Percentiles rank a stretch among this genome's conserved stretches.
Conservation (phyloP, 2,329 filamentous ascomycete species). For the Fusarium foetens region DNA sequence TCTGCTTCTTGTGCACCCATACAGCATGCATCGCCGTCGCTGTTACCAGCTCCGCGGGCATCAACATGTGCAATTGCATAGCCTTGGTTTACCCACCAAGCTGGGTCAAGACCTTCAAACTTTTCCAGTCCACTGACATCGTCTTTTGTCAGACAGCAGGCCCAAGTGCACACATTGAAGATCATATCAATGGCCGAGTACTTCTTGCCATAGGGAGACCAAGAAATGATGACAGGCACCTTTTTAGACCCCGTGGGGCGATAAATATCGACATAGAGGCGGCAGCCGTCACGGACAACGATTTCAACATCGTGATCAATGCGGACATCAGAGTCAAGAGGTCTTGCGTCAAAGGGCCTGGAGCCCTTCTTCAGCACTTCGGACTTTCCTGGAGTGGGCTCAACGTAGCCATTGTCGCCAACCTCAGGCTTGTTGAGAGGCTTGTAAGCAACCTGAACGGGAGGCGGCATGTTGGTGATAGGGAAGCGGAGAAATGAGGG, state of each 20-base stretch:
- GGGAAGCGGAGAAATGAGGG: no score
- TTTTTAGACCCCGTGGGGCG: constrained; percentile 1
- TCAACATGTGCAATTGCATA: constrained; percentile 24
- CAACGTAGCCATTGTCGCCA: constrained; percentile 35
- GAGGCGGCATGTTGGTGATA: constrained; percentile 24
- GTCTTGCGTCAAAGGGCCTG: constrained; percentile 31
- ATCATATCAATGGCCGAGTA: constrained; percentile 36
- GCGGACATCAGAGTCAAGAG: constrained; percentile 35
- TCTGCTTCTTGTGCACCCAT: constrained; percentile 34
- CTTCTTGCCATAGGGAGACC: constrained; percentile 39
- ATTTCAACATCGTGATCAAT: constrained; percentile 41
- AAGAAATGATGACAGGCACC: constrained; percentile 31
- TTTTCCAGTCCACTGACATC: constrained; percentile 25
- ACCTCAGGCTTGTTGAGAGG: constrained; percentile 34
- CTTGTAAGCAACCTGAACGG: constrained; percentile 40
- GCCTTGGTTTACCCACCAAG: constrained; percentile 22
- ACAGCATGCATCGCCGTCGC: constrained; percentile 16
- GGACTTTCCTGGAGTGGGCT: constrained; percentile 29
- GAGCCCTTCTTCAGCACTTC: constrained; percentile 36
- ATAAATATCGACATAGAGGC: constrained; percentile 32
- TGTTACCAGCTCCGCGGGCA: constrained; percentile 6
- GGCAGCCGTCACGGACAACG: constrained; percentile 34
- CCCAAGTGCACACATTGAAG: constrained; percentile 33
- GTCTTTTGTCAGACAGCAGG: constrained; percentile 27
- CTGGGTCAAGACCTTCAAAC: constrained; percentile 27